Base-by-base conservation (phyloP, 2,329 filamentous ascomycete genomes). In the Diaporthe amygdali region DNA sequence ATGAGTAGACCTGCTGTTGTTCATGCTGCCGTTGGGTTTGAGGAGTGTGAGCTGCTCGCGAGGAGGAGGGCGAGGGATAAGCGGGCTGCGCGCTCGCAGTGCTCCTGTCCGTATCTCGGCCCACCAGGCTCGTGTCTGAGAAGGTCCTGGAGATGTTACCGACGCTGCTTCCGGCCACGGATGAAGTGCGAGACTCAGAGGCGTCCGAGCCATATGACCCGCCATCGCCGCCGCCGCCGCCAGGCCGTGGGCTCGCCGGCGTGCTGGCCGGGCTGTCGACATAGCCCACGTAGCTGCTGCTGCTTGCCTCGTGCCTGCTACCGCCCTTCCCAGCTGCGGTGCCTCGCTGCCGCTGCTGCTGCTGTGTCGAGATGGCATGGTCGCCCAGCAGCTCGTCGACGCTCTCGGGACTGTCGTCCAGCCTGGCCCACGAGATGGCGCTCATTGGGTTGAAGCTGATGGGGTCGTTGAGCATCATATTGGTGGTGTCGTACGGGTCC, bases 391-490 rank as follows among this genome's bases (percentile, higher is more conserved):
- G 47, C 25, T 20, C 17, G 10, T 22, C 27, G 20, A 30, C 32
- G 17, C 56, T 54, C 1, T 34, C 44, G 17, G 30, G 37, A n/a
- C 66, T 49, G 1, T 44, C 39, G 14, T 69, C 64, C 37, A 71
- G 41, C 69, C 30, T 71, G 17, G 71, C 69, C 71, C 71, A 73
- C 14, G 64, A 47, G 44, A 71, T 68, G 14, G 71, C 71, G 37
- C 47, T 67, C 51, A 73, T 39, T 10, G 71, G 71, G 27, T 73
- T 71, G 69, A 73, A 73, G 69, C 71, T 73, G 51, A 73, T 52
- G 32, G 71, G 71, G 46, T 73, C 71, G 27, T 66, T 71, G 12
- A 54, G 66, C 41, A 73, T 49, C 44, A 72, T 32, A 12, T 51
- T 64, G 25, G 46, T 44, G 34, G 55, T 61, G 68, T 72, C 71